A percentile compares a stretch with the other conserved stretches of the same genome.
Evolutionary conservation across 805 yeast species (phyloP).

Genomic region (Cyberlindnera galapagoensis): DNA sequence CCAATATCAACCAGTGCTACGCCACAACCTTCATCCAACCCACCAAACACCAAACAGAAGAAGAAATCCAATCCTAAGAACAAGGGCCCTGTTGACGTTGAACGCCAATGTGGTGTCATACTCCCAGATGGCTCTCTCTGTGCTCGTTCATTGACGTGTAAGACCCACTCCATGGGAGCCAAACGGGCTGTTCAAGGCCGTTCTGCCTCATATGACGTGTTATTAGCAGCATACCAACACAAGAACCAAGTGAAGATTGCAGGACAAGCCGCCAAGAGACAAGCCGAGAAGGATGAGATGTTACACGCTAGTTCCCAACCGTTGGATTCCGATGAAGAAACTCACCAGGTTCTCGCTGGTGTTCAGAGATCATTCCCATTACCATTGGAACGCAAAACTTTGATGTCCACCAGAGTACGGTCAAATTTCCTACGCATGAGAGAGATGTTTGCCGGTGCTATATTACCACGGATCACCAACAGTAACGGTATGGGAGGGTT

Average conservation of each 20-base stretch:
- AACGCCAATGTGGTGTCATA: constrained; percentile 93
- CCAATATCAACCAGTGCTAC: too few relatives aligned
- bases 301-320: constrained; percentile 35
- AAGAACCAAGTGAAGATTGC: constrained; percentile 88
- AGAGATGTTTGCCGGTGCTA: constrained; percentile 88
- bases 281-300: constrained; percentile 66
- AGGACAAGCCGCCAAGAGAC: constrained; percentile 73
- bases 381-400: constrained; percentile 73
- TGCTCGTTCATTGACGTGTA: constrained; percentile 93
- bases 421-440: constrained; percentile 78
- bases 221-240: constrained; percentile 85
- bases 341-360: constrained; percentile 86
- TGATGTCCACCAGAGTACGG: constrained; percentile 65
- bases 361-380: constrained; percentile 72
- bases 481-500: constrained; percentile 64
- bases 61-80: constrained; percentile 47
- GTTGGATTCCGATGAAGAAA: constrained; percentile 78
- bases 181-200: constrained; percentile 93
- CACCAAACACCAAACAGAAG: too few relatives aligned
- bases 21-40: too few relatives aligned
- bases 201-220: constrained; percentile 83
- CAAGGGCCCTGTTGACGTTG: constrained; percentile 84
- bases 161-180: constrained; percentile 98
- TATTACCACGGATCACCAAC: constrained; percentile 54
- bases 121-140: constrained; percentile 92